These are phyloP conservation scores for Botrytis fragariae DNA, from an alignment of 2,329 filamentous ascomycete species.

Conservation along the genomic window DNA sequence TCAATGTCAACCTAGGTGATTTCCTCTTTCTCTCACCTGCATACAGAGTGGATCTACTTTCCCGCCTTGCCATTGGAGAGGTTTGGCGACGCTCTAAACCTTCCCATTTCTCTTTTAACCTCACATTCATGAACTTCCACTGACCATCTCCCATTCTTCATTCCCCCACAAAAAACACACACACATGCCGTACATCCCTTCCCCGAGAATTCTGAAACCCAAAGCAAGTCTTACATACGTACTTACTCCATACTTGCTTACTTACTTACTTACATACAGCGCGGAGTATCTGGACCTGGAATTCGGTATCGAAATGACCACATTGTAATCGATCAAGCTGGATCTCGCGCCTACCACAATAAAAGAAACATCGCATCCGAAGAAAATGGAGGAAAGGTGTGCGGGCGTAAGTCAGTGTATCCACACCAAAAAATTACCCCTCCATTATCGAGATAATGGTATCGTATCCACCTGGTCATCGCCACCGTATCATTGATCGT, in stretches of 20 bases:
- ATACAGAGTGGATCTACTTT: background rate
- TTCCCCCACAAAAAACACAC: background rate
- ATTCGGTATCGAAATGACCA: background rate
- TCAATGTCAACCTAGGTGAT: background rate
- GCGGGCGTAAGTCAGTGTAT: background rate
- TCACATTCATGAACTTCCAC: background rate
- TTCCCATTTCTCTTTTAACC: background rate
- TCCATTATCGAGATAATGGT: background rate
- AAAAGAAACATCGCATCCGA: background rate
- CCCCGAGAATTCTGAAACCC: background rate
- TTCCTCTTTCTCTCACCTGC: background rate
- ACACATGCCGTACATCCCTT: background rate
- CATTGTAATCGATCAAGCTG: background rate
- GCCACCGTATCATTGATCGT: background rate
- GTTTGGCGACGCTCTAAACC: background rate
- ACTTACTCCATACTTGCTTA: background rate
- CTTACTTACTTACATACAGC: background rate
- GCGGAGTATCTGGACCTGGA: background rate
- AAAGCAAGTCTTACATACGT: background rate
- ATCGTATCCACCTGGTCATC: conserved; percentile 9
- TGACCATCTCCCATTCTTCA: background rate
- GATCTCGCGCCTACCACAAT: background rate
- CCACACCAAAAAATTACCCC: conserved; percentile 2
- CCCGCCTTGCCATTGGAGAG: background rate
- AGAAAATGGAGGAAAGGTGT: background rate